Conservation (phyloP, 352 stramenopile genomes). For the Phytophthora litchii region DNA sequence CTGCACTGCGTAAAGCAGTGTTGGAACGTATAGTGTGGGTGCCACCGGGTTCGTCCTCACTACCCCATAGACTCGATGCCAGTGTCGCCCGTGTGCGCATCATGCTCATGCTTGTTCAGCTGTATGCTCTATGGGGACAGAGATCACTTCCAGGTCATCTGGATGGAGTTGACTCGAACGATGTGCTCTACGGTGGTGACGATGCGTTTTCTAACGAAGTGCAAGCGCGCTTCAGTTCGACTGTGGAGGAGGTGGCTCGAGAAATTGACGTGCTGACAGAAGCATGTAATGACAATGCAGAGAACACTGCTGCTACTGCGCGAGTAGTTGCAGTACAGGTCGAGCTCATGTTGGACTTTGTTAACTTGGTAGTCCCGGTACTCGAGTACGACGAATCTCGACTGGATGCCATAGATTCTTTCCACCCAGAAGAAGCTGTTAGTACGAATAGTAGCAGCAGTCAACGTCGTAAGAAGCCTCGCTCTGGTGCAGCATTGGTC, state of each 20-base stretch:
- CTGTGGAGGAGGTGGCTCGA: constrained; percentile 53
- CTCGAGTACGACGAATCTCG: constrained; percentile 41
- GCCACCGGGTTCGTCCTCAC: constrained; percentile 15
- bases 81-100: constrained; percentile 42
- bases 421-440: constrained; percentile 4
- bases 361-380: constrained; percentile 50
- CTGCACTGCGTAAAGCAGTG: constrained; percentile 72
- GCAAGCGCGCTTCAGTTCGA: constrained; percentile 47
- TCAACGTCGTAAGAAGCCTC: constrained; percentile 34
- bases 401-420: constrained; percentile 1
- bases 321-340: constrained; percentile 34
- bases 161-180: constrained; percentile 79
- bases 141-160: constrained; percentile 40
- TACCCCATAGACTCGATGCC: constrained; percentile 20
- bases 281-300: neutral
- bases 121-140: constrained; percentile 74
- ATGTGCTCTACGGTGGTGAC: constrained; percentile 81
- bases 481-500: constrained; percentile 40
- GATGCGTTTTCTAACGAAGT: constrained; percentile 59
- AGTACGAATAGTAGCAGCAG: constrained; percentile 7
- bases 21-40: constrained; percentile 50
- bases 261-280: constrained; percentile 51
- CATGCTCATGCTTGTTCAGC: constrained; percentile 48
- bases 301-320: neutral
- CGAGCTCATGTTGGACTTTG: constrained; percentile 69